phyloP scores from a whole-genome alignment of 2,329 filamentous ascomycete genomes.

The Ophiosphaerella korrae region DNA sequence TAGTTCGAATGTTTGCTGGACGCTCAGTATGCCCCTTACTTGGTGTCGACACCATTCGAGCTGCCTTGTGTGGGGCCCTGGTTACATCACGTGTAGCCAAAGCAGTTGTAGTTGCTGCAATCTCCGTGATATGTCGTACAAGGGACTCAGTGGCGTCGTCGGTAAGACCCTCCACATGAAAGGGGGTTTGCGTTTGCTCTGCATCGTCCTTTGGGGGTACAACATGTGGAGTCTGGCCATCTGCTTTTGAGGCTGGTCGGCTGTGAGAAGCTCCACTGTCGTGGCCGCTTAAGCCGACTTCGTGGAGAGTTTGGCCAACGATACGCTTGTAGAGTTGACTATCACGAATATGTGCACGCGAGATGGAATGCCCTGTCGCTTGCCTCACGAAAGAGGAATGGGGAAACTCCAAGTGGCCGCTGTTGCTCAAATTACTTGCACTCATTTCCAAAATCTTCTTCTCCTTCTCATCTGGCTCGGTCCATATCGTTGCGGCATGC shows the following conservation, averaged over 20 bases:
- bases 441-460: conserved; percentile 52
- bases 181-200: conserved; percentile 51
- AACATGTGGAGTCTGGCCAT: conserved; percentile 39
- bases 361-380: conserved; percentile 34
- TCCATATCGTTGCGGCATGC: conserved; percentile 97
- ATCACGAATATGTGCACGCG: conserved; percentile 72
- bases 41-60: conserved; percentile 47
- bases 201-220: conserved; percentile 45
- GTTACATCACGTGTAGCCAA: conserved; percentile 81
- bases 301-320: conserved; percentile 84
- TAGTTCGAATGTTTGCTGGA: conserved; percentile 45
- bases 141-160: conserved; percentile 81
- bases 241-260: conserved; percentile 26
- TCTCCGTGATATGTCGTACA: conserved; percentile 86
- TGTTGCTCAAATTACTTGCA: conserved; percentile 40
- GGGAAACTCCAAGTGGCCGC: conserved; percentile 36
- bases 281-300: conserved; percentile 70
- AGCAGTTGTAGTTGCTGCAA: conserved; percentile 88
- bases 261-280: conserved; percentile 55
- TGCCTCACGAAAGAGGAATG: conserved; percentile 37
- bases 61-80: conserved; percentile 57
- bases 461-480: conserved; percentile 63
- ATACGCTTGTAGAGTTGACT: conserved; percentile 92
- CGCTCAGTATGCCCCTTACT: conserved; percentile 46
- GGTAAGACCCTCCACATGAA: conserved; percentile 69